Evolutionary conservation across 1,284 basidiomycete genomes (phyloP), one percentile per base, ranked within the genome.

Genomic region (Puccinia polysora): DNA sequence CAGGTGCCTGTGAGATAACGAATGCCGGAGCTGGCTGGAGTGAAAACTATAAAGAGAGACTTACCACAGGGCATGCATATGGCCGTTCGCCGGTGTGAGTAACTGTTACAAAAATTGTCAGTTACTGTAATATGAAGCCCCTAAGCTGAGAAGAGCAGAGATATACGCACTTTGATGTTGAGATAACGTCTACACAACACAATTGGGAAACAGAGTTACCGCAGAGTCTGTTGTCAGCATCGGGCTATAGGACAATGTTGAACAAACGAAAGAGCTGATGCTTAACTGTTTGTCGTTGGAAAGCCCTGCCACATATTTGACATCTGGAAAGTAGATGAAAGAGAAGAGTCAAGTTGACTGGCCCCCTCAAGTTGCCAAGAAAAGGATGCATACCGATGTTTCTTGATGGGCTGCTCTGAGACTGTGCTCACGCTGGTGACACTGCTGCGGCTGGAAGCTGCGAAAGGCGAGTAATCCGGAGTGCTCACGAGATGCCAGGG

Each of bases 41-140:
- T 20, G 15, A 55, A 5, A 20, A 55, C 18, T 25, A 55, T 15
- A 23, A 28, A 25, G 15, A 28, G n/a, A n/a, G n/a, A 59, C 65
- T 58, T 50, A 69, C 65, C 10, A 69, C 36, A 40, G 65, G 65
- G 47, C 65, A 69, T 43, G 53, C 14, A 38, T 69, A 59, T 49
- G 65, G 65, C 43, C 65, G 28, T 55, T 69, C 65, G 4, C 65
- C 55, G 40, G 65, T 69, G 43, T 69, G 65, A 59, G 65, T 69
- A 25, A 69, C 65, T 69, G 30, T 55, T 4, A 23, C 36, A 43
- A 14, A 45, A 45, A 23, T 4, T 20, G n/a, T 23, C n/a, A 30
- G 34, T 36, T 15, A 59, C 10, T 30, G 8, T 45, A 25, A 4
- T 4, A 20, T 15, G 15, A 40, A 18, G 28, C 7, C 59, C n/a